A percentile compares a stretch with the other conserved stretches of the same genome.
Evolutionary conservation across 441 rosid species (phyloP).

Genomic region (Gossypium schwendimanii): DNA sequence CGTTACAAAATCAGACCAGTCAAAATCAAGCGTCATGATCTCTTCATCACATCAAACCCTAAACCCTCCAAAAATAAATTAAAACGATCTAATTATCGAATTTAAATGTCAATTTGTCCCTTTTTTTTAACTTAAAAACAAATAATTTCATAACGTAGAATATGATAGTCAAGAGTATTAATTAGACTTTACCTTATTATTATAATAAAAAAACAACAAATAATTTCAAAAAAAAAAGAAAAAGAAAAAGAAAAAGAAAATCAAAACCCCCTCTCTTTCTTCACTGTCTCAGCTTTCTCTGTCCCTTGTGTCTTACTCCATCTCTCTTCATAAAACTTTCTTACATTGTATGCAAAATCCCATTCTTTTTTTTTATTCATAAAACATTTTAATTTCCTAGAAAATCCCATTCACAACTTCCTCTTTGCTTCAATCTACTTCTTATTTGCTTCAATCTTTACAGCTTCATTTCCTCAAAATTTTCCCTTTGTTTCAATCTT

Average conservation of each 20-base stretch:
- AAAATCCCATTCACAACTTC: not conserved
- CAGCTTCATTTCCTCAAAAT: not conserved
- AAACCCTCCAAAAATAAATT: not conserved
- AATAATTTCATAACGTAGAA: not conserved
- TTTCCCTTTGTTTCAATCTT: not conserved
- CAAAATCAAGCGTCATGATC: not conserved
- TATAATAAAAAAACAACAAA: no score
- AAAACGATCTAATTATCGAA: not conserved
- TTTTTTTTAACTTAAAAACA: not conserved
- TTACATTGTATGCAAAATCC: not conserved
- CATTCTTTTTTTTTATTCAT: not conserved
- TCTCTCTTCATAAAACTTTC: conserved; percentile 1
- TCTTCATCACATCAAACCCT: not conserved
- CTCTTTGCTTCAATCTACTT: not conserved
- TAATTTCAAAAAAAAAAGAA: no score
- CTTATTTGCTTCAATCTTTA: not conserved
- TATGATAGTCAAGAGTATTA: no score
- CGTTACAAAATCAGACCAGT: not conserved
- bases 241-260: not conserved
- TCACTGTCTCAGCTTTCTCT: not conserved
- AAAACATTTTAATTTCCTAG: not conserved
- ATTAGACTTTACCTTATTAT: no score
- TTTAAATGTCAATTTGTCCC: not conserved
- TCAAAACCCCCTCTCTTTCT: not conserved
- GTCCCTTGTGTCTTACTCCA: conserved; percentile 20